phyloP scores from a whole-genome alignment of 2,329 filamentous ascomycete species.

The Aspergillus calidoustus region DNA sequence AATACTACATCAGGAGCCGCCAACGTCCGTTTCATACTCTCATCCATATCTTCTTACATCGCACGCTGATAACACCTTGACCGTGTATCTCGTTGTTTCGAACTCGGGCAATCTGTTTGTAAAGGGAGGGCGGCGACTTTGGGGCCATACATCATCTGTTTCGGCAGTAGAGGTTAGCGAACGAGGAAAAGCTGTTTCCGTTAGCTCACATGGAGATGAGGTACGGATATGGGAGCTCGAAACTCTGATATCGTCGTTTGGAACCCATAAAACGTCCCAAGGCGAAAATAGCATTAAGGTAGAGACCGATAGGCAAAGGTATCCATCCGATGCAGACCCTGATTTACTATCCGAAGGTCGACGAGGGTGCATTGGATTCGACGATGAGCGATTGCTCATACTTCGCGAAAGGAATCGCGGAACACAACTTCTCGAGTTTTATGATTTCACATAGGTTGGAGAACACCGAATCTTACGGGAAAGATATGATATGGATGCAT shows the following conservation, averaged over 20 bases:
- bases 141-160: slow-evolving; percentile 90
- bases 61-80: slow-evolving; percentile 84
- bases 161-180: slow-evolving; percentile 83
- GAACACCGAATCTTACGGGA: not conserved
- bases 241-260: slow-evolving; percentile 61
- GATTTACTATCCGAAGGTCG: slow-evolving; percentile 15
- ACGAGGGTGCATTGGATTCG: slow-evolving; percentile 78
- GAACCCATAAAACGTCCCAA: slow-evolving; percentile 47
- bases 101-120: slow-evolving; percentile 68
- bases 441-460: slow-evolving; percentile 73
- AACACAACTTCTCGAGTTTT: slow-evolving; percentile 76
- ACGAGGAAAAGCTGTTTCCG: slow-evolving; percentile 86
- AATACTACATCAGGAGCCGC: slow-evolving; percentile 51
- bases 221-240: slow-evolving; percentile 90
- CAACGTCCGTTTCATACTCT: slow-evolving; percentile 69
- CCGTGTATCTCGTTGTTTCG: slow-evolving; percentile 80
- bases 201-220: slow-evolving; percentile 77
- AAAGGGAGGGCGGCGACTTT: slow-evolving; percentile 74
- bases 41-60: slow-evolving; percentile 87
- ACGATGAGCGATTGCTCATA: slow-evolving; percentile 90
- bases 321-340: slow-evolving; percentile 3
- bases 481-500: not conserved
- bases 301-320: slow-evolving; percentile 43
- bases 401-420: slow-evolving; percentile 72
- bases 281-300: slow-evolving; percentile 60